Base-by-base conservation (phyloP, 192 early-diverging fungal genomes). In the Coemansia sp. region DNA sequence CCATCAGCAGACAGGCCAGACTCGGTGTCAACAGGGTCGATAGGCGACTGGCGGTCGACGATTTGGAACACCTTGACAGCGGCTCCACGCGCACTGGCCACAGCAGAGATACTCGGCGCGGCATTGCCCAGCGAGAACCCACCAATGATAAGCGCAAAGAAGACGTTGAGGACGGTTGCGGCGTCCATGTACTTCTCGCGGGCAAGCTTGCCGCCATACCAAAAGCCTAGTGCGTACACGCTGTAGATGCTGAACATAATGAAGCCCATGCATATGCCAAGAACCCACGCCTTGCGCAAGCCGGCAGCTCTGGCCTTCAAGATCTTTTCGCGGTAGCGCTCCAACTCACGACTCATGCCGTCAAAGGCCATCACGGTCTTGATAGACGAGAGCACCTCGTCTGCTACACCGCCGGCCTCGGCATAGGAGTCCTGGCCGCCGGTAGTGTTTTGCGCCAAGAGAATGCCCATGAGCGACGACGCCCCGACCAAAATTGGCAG, bases 351-450 rank as follows among this genome's bases (percentile, higher is more conserved):
- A 33, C 87, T 75, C 79, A 95, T 86, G 6, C 86, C 88, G 64
- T 87, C 87, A 76, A 98, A 96, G 8, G 94, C 85, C 50, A 85
- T 86, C 20, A 98, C 91, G n/a, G 95, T 98, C 41, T 92, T 87
- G 48, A 96, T 92, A 18, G 87, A 84, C 26, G 88, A 76, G 38
- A 98, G 75, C 0, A 89, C 92, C 69, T 98, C 91, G 69, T 93
- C 88, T 1, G 93, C 96, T 36, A 96, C 83, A 14, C 87, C 87
- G 45, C 93, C 93, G 5, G 94, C 95, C 35, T 77, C 83, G 16
- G 90, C 95, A 70, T 95, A 96, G 13, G 89, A 79, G 66, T 85
- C 81, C 69, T 88, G 86, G 1, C 85, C 84, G 41, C 82, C 70
- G 7, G 76, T 58, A 1, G 88, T 65, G 25, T 70, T 76, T 6